Evolutionary conservation across 208 protist species (phyloP), one percentile per base, ranked within the genome.

Genomic region (Porcisia deanei): DNA sequence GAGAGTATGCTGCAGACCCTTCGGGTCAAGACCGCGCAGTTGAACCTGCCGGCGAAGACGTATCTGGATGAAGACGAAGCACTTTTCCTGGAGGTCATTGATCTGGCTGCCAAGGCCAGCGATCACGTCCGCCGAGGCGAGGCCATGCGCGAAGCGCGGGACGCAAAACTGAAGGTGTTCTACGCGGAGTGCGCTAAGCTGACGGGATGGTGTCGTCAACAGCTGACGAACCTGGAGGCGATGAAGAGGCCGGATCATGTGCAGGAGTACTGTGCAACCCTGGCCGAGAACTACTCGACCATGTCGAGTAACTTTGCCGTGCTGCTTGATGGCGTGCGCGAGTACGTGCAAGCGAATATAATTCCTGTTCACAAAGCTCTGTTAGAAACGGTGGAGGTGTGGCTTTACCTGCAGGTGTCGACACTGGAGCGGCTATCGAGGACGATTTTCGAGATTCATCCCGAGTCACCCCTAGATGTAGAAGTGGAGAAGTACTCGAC

Each of bases 171-270:
- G 71, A 73, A 82, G 55, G 60, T 78, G 16, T 88, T 96, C 75
- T 82, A 75, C 52, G 69, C 43, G 3, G 85, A 97, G 71, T 89
- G 88, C 82, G 77, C 75, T n/a, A 85, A 88, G 60, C 86, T 98
- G 43, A 84, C 84, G 43, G 59, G 67, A 63, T 98, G 94, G 93
- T 96, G 92, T 80, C 89, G 89, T 2, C 87, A 96, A 87, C 92
- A 98, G 82, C 84, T 89, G 41, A 88, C 84, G 45, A 97, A 97
- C 76, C 79, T 98, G 53, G 93, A 96, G 67, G 91, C 88, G 22
- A 88, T 97, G 93, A 75, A 84, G 60, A 90, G 95, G 74, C 91
- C 94, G 8, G 90, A 96, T 71, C 88, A 96, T 80, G 71, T 98
- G 12, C 94, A 98, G 83, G 90, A 95, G 75, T 96, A 89, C 81